Evolutionary conservation across 345 rosid species (phyloP).

Genomic region (Eucalyptus cloeziana): DNA sequence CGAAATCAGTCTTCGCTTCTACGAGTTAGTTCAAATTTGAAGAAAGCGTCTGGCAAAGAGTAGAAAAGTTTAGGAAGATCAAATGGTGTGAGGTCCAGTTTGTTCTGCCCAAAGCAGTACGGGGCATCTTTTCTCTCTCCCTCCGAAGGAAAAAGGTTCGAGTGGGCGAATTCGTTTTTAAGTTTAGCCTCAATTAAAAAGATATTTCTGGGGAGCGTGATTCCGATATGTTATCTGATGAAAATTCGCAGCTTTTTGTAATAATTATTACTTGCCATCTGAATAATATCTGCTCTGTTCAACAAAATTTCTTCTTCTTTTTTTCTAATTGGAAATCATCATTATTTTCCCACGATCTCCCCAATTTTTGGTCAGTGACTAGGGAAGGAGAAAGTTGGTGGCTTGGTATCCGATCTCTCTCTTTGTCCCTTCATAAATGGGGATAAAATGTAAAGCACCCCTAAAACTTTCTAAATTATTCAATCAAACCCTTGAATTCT

Average conservation of each 20-base stretch:
- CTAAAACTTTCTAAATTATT: neutral
- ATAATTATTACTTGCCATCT: neutral
- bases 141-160: neutral
- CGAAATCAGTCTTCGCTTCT: neutral
- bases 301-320: neutral
- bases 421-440: neutral
- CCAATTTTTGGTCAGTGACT: neutral
- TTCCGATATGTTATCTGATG: neutral
- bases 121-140: neutral
- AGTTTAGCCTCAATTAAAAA: neutral
- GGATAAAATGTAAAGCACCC: neutral
- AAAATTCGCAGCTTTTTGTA: neutral
- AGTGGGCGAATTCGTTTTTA: neutral
- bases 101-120: neutral
- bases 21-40: neutral
- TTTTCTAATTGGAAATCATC: neutral
- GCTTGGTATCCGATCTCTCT: neutral
- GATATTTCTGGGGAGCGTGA: neutral
- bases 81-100: neutral
- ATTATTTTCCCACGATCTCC: neutral
- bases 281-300: neutral
- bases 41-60: neutral
- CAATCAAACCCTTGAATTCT: neutral
- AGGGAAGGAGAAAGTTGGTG: neutral
- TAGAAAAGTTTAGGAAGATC: neutral